phyloP scores from a whole-genome alignment of 768 basidiomycete species.

The Tulasnella sp. region DNA sequence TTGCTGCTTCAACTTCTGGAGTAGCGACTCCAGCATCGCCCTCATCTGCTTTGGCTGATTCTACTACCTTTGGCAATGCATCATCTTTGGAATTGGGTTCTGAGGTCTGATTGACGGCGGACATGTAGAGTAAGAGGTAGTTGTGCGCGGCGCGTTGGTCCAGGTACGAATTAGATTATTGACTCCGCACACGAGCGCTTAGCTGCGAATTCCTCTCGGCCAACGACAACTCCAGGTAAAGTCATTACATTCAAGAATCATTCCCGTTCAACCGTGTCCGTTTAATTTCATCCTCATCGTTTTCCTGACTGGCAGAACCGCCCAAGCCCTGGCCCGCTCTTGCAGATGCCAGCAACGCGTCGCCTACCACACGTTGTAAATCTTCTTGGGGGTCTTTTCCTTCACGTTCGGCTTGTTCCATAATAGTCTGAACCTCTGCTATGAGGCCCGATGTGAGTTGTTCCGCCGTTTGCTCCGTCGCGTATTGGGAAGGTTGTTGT shows the following conservation, averaged over 20 bases:
- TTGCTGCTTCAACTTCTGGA: neutral
- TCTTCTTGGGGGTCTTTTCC: conserved; percentile 54
- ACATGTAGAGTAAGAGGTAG: neutral
- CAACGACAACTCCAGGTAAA: neutral
- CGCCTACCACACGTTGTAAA: conserved; percentile 47
- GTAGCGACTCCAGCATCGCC: neutral
- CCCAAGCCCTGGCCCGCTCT: conserved; percentile 33
- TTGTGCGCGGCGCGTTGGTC: neutral
- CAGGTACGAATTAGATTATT: neutral
- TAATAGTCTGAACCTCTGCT: conserved; percentile 51
- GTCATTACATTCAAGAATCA: neutral
- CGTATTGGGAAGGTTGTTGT: conserved; percentile 44
- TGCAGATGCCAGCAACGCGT: conserved; percentile 56
- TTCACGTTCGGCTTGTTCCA: conserved; percentile 43
- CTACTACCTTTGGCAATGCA: too few relatives aligned
- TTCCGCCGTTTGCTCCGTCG: conserved; percentile 58
- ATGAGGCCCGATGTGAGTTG: conserved; percentile 55
- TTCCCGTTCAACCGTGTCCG: neutral
- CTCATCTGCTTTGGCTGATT: neutral
- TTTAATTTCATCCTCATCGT: neutral
- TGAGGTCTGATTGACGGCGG: neutral
- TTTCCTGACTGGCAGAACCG: neutral
- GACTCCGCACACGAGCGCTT: neutral
- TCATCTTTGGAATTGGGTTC: too few relatives aligned
- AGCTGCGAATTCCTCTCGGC: neutral